These are phyloP conservation scores for Aschersonia sp. DNA, from an alignment of 2,329 filamentous ascomycete genomes.

Conservation along the genomic window DNA sequence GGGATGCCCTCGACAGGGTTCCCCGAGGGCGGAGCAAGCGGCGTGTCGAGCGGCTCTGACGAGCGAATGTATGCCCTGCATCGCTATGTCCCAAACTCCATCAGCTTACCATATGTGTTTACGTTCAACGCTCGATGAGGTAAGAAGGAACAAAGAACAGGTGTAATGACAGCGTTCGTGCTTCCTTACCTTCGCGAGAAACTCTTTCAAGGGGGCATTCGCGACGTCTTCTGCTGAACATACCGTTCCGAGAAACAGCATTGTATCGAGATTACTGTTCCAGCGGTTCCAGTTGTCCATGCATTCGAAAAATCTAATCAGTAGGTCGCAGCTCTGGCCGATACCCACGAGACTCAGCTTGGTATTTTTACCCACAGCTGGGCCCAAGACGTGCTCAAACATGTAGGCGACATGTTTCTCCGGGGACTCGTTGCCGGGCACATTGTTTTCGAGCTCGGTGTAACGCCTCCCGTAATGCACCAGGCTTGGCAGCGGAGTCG, in stretches of 20 bases:
- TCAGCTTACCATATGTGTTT: too few relatives aligned
- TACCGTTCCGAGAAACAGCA: slow-evolving; percentile 35
- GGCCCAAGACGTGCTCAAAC: slow-evolving; percentile 46
- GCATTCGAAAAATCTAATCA: slow-evolving; percentile 42
- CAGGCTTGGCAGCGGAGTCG: slow-evolving; percentile 45
- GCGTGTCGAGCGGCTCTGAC: slow-evolving; percentile 31
- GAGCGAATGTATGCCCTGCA: slow-evolving; percentile 44
- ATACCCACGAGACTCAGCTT: slow-evolving; percentile 58
- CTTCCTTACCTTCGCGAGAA: slow-evolving; percentile 33
- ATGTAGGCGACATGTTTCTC: slow-evolving; percentile 51
- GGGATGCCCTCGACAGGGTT: slow-evolving; percentile 27
- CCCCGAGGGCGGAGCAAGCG: slow-evolving; percentile 36
- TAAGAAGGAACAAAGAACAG: too few relatives aligned
- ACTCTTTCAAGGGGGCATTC: slow-evolving; percentile 30
- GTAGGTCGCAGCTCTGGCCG: slow-evolving; percentile 46
- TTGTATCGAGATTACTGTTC: slow-evolving; percentile 26
- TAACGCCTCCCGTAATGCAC: slow-evolving; percentile 41
- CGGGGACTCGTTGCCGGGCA: slow-evolving; percentile 43
- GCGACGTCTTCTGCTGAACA: slow-evolving; percentile 22
- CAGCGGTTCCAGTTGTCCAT: slow-evolving; percentile 34
- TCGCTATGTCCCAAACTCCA: neutral
- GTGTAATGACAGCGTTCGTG: slow-evolving; percentile 5
- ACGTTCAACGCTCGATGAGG: too few relatives aligned
- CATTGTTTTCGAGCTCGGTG: slow-evolving; percentile 39
- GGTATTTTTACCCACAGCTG: slow-evolving; percentile 30